Evolutionary conservation across 2,329 filamentous ascomycete species (phyloP).

Genomic region (Beauveria australis): DNA sequence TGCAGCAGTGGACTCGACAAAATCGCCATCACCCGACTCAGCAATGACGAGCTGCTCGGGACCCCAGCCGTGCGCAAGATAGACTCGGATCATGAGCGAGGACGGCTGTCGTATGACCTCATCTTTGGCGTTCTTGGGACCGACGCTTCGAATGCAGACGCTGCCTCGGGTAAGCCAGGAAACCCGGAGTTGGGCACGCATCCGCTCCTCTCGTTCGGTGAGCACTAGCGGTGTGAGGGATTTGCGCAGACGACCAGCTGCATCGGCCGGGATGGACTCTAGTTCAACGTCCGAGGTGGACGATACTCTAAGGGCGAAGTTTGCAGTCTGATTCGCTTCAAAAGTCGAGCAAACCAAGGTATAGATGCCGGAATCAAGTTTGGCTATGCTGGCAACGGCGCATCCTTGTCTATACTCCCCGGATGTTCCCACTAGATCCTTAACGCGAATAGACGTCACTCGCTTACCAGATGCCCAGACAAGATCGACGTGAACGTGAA

Average conservation of each 20-base stretch:
- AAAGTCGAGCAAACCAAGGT: slow-evolving; percentile 89
- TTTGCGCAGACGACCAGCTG: slow-evolving; percentile 63
- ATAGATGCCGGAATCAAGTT: slow-evolving; percentile 65
- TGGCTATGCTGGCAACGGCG: slow-evolving; percentile 55
- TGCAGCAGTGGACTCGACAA: slow-evolving; percentile 57
- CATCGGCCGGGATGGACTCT: slow-evolving; percentile 58
- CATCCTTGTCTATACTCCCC: slow-evolving; percentile 83
- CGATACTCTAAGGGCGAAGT: slow-evolving; percentile 68
- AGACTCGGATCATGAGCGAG: slow-evolving; percentile 56
- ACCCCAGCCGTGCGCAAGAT: slow-evolving; percentile 64
- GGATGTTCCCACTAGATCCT: slow-evolving; percentile 74
- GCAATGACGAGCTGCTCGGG: slow-evolving; percentile 58
- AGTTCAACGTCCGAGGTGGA: slow-evolving; percentile 51
- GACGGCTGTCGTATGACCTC: slow-evolving; percentile 25
- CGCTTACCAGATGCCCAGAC: slow-evolving; percentile 70
- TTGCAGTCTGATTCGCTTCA: slow-evolving; percentile 66
- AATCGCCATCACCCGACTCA: slow-evolving; percentile 63
- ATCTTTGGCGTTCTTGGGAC: slow-evolving; percentile 18
- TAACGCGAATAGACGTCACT: slow-evolving; percentile 58
- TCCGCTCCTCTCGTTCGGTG: slow-evolving; percentile 28
- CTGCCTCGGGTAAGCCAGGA: slow-evolving; percentile 50
- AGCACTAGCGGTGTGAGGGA: slow-evolving; percentile 50
- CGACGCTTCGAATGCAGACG: slow-evolving; percentile 24
- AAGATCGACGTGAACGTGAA: slow-evolving; percentile 78
- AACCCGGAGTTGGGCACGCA: slow-evolving; percentile 31